Conservation (phyloP, 805 yeast genomes). For the Candida cerambycidarum region DNA sequence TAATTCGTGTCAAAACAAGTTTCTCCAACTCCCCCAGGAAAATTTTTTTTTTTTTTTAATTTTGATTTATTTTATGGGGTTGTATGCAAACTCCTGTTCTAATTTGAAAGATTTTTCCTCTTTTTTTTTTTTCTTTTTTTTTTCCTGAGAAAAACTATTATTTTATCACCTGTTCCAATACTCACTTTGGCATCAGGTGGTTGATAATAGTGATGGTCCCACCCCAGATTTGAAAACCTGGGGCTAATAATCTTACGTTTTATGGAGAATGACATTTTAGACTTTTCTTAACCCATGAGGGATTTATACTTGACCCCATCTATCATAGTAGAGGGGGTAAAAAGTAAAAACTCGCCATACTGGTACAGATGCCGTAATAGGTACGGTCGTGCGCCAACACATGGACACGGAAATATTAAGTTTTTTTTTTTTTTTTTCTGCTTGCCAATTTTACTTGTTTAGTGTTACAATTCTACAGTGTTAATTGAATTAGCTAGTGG, state of each 20-base stretch:
- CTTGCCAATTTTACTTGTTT: not conserved
- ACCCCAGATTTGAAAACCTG: no score
- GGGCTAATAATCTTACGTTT: no score
- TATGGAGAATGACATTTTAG: no score
- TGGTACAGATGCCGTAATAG: conserved; percentile 1
- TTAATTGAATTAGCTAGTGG: not conserved
- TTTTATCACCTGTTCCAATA: not conserved
- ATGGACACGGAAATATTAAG: not conserved
- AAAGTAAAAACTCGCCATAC: not conserved
- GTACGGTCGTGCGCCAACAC: not conserved
- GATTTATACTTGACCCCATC: no score
- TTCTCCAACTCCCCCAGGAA: conserved; percentile 6
- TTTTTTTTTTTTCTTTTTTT: conserved; percentile 1
- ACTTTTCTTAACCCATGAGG: no score
- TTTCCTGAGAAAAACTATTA: no score
- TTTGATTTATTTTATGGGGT: conserved; percentile 3
- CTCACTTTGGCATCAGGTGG: not conserved
- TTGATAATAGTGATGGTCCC: not conserved
- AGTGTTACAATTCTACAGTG: not conserved
- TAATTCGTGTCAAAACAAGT: conserved; percentile 1
- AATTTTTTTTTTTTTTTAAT: conserved; percentile 2
- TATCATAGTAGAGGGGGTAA: no score
- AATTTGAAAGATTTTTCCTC: not conserved
- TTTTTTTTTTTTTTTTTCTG: not conserved
- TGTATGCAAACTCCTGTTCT: conserved; percentile 6